Base-by-base conservation (phyloP, 2,329 filamentous ascomycete species). In the Fusarium vanettenii region DNA sequence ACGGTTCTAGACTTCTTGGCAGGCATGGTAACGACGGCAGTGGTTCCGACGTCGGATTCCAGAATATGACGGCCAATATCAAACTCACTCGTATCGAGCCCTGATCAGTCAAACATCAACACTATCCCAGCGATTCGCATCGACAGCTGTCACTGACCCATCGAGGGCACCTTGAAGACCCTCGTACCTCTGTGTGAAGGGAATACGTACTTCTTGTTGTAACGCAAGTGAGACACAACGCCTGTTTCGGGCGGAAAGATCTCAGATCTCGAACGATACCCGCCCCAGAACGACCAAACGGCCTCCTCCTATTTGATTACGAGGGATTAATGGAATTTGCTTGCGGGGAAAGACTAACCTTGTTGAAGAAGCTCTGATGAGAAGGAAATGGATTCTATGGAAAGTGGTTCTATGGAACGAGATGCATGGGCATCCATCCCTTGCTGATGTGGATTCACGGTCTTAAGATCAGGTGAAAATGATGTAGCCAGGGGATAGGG, bases 191-290 rank as follows among this genome's bases (percentile, higher is more conserved):
- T 9, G 10, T 57, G 18, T 60, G 22, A 50, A 61, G 20, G 43
- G 33, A 35, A 8, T 27, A 63, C 61, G 20, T 52, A 20, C 7
- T 62, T n/a, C 3, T 27, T 11, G 25, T 39, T 14, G 39, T 50
- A 31, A 39, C 59, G 48, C 8, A 60, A 45, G 64, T 74, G 57
- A 74, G 69, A 74, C 74, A 70, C 43, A 50, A 50, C 29, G 55
- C 43, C 43, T 76, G 69, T 75, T 66, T 73, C 75, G 56, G 76
- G 45, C 45, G 64, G 65, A 60, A 50, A 37, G 60, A 76, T 75
- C 61, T 78, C 31, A 56, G 63, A 78, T 71, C 43, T 63, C 71
- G 48, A 64, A 71, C 57, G 59, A 39, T 67, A 25, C 61, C 25
- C 52, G 52, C 52, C 29, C 39, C 43, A 45, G 60, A 66, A 29